Evolutionary conservation across 768 basidiomycete genomes (phyloP), one percentile per base, ranked within the genome.

Genomic region (Basidioascus undulatus): DNA sequence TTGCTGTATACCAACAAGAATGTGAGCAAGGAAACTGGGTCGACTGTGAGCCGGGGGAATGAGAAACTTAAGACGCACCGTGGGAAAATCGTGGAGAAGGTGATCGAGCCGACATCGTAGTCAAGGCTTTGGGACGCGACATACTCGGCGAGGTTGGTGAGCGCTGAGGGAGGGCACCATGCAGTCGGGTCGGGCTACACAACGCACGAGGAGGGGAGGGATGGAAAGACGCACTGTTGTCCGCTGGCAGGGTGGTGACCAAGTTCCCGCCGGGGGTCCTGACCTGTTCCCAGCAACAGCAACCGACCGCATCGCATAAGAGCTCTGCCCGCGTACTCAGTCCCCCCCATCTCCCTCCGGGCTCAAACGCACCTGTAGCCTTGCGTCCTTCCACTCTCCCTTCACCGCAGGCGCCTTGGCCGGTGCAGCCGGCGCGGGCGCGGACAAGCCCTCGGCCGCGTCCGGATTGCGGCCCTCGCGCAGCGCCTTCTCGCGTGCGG

Each of bases 401-500:
- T 59, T 60, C 21, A 57, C 59, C 3, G 63, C 57, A 0, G 61
- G 55, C 7, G 65, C 55, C 27, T 62, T 44, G 1, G 52, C 28
- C 0, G 63, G 46, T 0, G 64, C 47, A 0, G 60, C 50, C 0
- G 65, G 44, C 3, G 65, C 60, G 19, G 63, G 50, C 16, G 63
- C 52, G n/a, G 61, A 53, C 40, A 62, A 30, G n/a, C 37, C 27
- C 26, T 36, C 44, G 26, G 46, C 42, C 5, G 26, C 21, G 28
- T 40, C 46, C 0, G 47, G 45, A 25, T 47, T 48, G 3, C 43
- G 62, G 1, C 87, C 87, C 27, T 89, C 83, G 25, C 87, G 69
- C 6, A 87, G 55, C 5, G 86, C 87, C 56, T 94, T 94, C 59
- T 94, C 89, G 35, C 74, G 64, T 0, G 86, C 86, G 2, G 74